These are phyloP conservation scores for Typha latifolia DNA, from an alignment of 176 grass and related monocot species.

Conservation along the genomic window DNA sequence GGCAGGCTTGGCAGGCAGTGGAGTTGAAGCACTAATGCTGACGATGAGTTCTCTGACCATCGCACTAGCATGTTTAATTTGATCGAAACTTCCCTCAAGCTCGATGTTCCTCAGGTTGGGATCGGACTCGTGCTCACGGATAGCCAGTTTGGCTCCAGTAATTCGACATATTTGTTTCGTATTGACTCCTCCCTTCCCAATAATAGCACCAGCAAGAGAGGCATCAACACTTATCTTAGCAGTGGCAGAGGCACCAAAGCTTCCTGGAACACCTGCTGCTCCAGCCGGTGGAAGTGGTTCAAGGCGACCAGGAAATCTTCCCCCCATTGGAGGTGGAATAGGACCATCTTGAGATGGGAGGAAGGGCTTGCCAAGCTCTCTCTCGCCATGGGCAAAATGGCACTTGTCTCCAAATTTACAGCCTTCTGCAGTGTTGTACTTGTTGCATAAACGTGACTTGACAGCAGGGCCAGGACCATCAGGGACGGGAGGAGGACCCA, in stretches of 20 bases:
- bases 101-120: constrained; percentile 70
- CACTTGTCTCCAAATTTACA: constrained; percentile 78
- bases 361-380: constrained; percentile 55
- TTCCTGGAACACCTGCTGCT: constrained; percentile 33
- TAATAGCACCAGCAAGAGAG: constrained; percentile 61
- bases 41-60: constrained; percentile 75
- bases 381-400: constrained; percentile 74
- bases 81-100: constrained; percentile 82
- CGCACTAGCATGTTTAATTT: constrained; percentile 67
- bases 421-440: constrained; percentile 67
- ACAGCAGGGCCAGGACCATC: constrained; percentile 24
- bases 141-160: constrained; percentile 54
- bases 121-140: constrained; percentile 66
- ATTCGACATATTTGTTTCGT: constrained; percentile 73
- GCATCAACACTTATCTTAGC: constrained; percentile 75
- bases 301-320: constrained; percentile 20
- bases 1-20: constrained; percentile 5
- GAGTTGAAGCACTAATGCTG: constrained; percentile 27
- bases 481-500: constrained; percentile 14
- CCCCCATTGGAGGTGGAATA: constrained; percentile 26
- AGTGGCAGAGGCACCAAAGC: constrained; percentile 65
- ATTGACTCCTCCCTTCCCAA: constrained; percentile 64
- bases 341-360: constrained; percentile 17
- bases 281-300: constrained; percentile 21
- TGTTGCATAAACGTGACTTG: constrained; percentile 77